Evolutionary conservation across 495 filamentous ascomycete species (phyloP).

Genomic region (Aspergillus haitiensis): DNA sequence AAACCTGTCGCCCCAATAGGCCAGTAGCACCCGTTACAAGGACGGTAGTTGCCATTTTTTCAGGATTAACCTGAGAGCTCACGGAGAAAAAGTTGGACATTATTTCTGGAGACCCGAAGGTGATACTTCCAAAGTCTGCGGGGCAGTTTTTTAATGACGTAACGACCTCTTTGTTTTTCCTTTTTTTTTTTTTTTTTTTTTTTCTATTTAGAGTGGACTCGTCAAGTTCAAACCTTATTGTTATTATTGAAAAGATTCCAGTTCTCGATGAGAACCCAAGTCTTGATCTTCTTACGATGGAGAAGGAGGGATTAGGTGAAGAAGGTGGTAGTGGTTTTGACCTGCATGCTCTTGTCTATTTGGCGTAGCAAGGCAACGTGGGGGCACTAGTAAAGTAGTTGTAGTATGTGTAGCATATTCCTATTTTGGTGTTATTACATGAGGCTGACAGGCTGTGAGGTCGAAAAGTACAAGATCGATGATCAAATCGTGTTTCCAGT

Average conservation of each 20-base stretch:
- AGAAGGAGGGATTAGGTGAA: too few species aligned
- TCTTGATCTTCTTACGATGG: too few species aligned
- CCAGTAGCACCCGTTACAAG: slow-evolving; percentile 87
- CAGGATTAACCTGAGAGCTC: slow-evolving; percentile 7
- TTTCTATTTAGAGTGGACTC: neutral
- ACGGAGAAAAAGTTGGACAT: slow-evolving; percentile 12
- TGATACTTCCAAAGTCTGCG: slow-evolving; percentile 7
- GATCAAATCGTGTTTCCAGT: too few species aligned
- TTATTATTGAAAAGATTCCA: too few species aligned
- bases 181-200: neutral
- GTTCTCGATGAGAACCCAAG: too few species aligned
- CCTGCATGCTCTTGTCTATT: neutral
- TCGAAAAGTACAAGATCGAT: too few species aligned
- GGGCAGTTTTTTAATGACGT: slow-evolving; percentile 13
- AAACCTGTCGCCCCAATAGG: slow-evolving; percentile 77
- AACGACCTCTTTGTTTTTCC: neutral
- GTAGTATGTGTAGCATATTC: neutral
- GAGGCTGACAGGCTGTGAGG: too few species aligned
- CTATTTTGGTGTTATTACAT: neutral
- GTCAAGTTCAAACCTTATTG: too few species aligned
- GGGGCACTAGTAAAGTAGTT: neutral
- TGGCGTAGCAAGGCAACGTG: slow-evolving; percentile 1
- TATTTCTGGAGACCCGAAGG: neutral
- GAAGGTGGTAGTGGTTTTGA: neutral
- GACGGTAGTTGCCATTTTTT: slow-evolving; percentile 58